Base-by-base conservation (phyloP, 306 rosid genomes). In the Astragalus glycyphyllos region DNA sequence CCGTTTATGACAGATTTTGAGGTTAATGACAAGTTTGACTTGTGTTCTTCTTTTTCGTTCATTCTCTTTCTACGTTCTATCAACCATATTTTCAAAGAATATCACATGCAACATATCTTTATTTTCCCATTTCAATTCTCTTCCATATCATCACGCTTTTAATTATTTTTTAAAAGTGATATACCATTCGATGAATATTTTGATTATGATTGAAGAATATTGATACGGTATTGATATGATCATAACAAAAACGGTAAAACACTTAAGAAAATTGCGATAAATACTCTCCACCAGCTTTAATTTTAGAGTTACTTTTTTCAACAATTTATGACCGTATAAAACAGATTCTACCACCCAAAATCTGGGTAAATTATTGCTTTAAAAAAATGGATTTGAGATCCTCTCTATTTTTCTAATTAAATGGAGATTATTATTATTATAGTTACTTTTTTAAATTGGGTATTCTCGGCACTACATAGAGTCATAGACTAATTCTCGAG, bases 11-110 rank as follows among this genome's bases (percentile, higher is more conserved):
- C 75, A 59, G 79, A 74, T 78, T 76, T 82, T 74, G 73, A 75
- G 86, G 86, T 78, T 80, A 74, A 80, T 74, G 58, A 74, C 83
- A 78, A 70, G 50, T 82, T 82, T 82, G 86, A 79, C 86, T 82
- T 65, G 38, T 46, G 59, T 57, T 46, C 56, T 34, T 44, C 53
- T 26, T 58, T 78, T 69, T 29, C 46, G 0, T 12, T 46, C 44
- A 1, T 47, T 67, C 44, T 55, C 63, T 50, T 50, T 48, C 20
- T 44, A 60, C 7, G 2, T 32, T 31, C 38, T 64, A 12, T 29
- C 12, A 57, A 26, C 10, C 31, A 8, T 31, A 62, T n/a, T 4
- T 53, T 38, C 23, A 46, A 20, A 4, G 7, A 20, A 17, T 45
- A 71, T 71, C 68, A 58, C 76, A 71, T 59, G 77, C 51, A 65